Conservation (phyloP, 2,329 filamentous ascomycete species). For the Annulohypoxylon truncatum region DNA sequence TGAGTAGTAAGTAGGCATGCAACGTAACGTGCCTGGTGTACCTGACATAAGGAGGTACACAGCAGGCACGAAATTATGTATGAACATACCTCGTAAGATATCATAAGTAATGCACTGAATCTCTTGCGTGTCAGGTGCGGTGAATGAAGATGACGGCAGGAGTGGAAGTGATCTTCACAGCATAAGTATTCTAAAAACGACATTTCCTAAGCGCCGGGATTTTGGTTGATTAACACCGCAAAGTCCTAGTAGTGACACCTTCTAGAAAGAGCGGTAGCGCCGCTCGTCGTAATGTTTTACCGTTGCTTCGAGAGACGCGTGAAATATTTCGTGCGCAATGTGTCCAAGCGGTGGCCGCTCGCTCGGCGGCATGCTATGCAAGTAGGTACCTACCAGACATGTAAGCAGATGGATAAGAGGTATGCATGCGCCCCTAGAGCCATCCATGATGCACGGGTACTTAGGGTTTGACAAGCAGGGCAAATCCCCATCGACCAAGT, state of each 20-base stretch:
- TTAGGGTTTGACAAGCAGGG: background rate
- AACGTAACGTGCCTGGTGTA: background rate
- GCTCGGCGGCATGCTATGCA: background rate
- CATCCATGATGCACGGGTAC: background rate
- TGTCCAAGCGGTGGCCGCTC: background rate
- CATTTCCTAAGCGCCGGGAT: constrained; percentile 1
- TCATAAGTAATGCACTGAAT: background rate
- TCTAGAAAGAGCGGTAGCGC: constrained; percentile 27
- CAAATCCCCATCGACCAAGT: background rate
- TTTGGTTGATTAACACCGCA: background rate
- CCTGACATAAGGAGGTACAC: background rate
- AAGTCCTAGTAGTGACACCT: constrained; percentile 22
- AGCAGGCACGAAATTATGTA: background rate
- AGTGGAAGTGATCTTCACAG: constrained; percentile 7
- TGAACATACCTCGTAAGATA: background rate
- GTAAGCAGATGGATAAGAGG: background rate
- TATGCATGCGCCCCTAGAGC: too few species aligned
- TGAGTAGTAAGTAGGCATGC: background rate
- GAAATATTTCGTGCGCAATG: background rate
- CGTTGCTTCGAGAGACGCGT: background rate
- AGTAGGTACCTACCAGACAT: background rate
- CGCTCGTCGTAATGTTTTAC: constrained; percentile 7
- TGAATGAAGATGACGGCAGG: background rate
- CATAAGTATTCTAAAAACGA: constrained; percentile 1
- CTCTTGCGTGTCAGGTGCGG: constrained; percentile 7